These are phyloP conservation scores for Paramyrothecium roridum DNA, from an alignment of 2,329 filamentous ascomycete species.

Conservation along the genomic window DNA sequence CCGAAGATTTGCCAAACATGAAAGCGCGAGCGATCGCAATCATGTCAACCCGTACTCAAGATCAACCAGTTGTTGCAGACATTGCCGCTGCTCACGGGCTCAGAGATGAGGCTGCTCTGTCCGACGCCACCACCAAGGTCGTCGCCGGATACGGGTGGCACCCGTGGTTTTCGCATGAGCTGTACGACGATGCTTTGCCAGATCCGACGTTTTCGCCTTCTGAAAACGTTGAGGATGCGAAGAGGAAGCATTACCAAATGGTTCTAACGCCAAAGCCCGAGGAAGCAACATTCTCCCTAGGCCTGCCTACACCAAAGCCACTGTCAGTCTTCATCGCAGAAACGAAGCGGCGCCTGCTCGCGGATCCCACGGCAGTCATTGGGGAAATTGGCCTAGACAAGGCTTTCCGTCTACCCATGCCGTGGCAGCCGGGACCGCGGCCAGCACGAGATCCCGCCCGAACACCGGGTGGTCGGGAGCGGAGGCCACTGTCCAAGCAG, in stretches of 20 bases:
- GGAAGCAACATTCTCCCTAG: constrained; percentile 17
- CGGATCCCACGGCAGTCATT: constrained; percentile 60
- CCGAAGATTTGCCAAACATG: constrained; percentile 7
- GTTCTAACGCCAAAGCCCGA: constrained; percentile 10
- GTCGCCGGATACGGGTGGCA: constrained; percentile 18
- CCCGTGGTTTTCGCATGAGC: constrained; percentile 19
- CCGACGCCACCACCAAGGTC: constrained; percentile 2
- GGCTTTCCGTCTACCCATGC: constrained; percentile 64
- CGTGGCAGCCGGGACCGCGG: constrained; percentile 38
- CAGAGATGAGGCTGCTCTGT: background rate
- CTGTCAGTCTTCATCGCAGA: constrained; percentile 54
- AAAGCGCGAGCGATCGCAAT: constrained; percentile 10
- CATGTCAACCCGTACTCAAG: constrained; percentile 20
- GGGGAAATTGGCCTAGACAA: constrained; percentile 75
- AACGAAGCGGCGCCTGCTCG: constrained; percentile 50
- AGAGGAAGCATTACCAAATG: constrained; percentile 12
- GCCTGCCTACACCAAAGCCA: constrained; percentile 54
- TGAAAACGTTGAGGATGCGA: constrained; percentile 4
- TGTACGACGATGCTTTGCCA: constrained; percentile 10
- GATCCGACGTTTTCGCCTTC: constrained; percentile 3
- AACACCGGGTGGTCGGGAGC: constrained; percentile 66
- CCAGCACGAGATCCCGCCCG: constrained; percentile 24
- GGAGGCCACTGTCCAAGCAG: constrained; percentile 61
- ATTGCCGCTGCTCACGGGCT: constrained; percentile 7
- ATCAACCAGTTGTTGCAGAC: constrained; percentile 10